Evolutionary conservation across 2,329 filamentous ascomycete genomes (phyloP), one percentile per base, ranked within the genome.

Genomic region (Helicocarpus griseus): DNA sequence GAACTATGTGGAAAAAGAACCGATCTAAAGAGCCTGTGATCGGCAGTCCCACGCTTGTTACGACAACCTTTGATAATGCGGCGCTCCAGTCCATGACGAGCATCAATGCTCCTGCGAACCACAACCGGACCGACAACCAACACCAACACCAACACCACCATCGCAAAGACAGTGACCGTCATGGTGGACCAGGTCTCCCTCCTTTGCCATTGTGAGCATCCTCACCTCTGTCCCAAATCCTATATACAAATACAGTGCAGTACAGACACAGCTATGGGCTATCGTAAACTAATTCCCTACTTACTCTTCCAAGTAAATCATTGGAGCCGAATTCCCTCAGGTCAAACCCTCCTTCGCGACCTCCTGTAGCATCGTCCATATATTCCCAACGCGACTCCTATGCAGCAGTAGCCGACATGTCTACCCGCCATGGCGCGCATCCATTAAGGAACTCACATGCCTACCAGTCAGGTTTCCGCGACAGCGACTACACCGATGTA

Each of bases 321-420:
- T 28, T 45, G 7, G 50, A 56, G 44, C 50, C 58, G 35, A 45
- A 53, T 48, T 41, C 55, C 36, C 52, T 51, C 44, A 35, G 51
- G 45, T 57, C 58, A 53, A 60, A 56, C 36, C 54, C 56, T 52
- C 55, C 52, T 31, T 40, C 53, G 9, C 54, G 53, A 39, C 55
- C 68, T 55, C 75, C 77, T 38, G 75, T 77, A n/a, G 58, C 72
- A 5, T 84, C 82, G 29, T 85, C 83, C 14, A 58, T 82, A 44
- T 85, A 86, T 63, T 81, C 81, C 43, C 75, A 79, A 63, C 75
- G 72, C 41, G 57, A 58, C 54, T 79, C 74, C 45, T 41, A 54
- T 31, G 29, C 13, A 29, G 31, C 6, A 36, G 31, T 5, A 36
- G 35, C 6, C n/a, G 26, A 53, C 24, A 52, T 66, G 66, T 40